Conservation (phyloP, 495 filamentous ascomycete species). For the Neurospora sp. region DNA sequence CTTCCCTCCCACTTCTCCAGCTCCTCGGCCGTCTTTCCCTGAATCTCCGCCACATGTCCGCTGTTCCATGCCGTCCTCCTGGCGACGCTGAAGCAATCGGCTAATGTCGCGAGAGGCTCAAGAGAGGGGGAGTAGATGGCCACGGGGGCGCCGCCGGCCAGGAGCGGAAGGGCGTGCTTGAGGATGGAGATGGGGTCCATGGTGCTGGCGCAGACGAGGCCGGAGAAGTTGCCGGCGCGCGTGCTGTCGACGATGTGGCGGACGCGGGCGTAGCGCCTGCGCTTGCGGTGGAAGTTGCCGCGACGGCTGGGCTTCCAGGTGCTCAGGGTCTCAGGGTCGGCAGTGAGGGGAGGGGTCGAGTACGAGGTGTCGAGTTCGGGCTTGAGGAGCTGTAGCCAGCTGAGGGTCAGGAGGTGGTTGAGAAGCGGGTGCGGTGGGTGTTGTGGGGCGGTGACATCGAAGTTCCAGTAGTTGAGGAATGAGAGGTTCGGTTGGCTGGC, state of each 20-base stretch:
- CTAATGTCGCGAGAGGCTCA: conserved; percentile 63
- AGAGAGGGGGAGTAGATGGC: conserved; percentile 73
- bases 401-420: conserved; percentile 69
- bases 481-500: conserved; percentile 83
- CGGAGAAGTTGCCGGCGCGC: conserved; percentile 67
- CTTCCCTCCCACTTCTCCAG: conserved; percentile 42
- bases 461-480: conserved; percentile 78
- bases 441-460: conserved; percentile 56
- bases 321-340: conserved; percentile 45
- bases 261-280: conserved; percentile 63
- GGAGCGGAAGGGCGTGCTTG: conserved; percentile 59
- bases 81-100: conserved; percentile 70
- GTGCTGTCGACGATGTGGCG: conserved; percentile 60
- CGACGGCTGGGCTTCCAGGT: conserved; percentile 67
- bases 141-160: conserved; percentile 73
- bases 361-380: conserved; percentile 65
- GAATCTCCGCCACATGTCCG: conserved; percentile 25
- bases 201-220: conserved; percentile 66
- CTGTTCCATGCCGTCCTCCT: conserved; percentile 60
- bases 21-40: conserved; percentile 27
- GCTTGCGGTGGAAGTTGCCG: conserved; percentile 75
- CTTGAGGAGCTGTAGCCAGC: conserved; percentile 80
- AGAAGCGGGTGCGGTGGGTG: conserved; percentile 64
- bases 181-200: conserved; percentile 76
- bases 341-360: conserved; percentile 42